Evolutionary conservation across 140 eudicot species (phyloP).

Genomic region (Erigeron philadelphicus): DNA sequence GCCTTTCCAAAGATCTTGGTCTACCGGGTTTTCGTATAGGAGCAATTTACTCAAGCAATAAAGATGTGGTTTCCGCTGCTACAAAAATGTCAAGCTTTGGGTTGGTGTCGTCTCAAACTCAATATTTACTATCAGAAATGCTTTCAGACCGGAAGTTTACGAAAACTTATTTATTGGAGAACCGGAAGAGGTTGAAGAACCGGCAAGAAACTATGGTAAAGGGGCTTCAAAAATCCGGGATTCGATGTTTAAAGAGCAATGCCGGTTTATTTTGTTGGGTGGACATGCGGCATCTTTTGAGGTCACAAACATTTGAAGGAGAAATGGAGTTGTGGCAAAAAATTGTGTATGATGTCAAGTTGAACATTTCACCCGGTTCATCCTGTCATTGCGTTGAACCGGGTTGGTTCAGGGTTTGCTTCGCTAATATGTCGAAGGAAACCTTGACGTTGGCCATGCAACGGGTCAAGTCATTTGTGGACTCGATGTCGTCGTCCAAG

Average conservation of each 20-base stretch:
- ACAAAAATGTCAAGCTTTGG: constrained; percentile 63
- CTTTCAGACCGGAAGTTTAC: constrained; percentile 45
- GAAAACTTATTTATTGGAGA: constrained; percentile 27
- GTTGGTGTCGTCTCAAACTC: constrained; percentile 53
- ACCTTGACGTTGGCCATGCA: constrained; percentile 32
- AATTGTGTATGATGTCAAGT: constrained; percentile 44
- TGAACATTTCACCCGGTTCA: constrained; percentile 58
- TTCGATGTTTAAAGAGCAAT: constrained; percentile 38
- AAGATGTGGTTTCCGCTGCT: constrained; percentile 35
- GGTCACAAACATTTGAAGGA: constrained; percentile 26
- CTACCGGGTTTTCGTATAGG: constrained; percentile 94
- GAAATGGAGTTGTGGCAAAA: constrained; percentile 51
- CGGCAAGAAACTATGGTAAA: constrained; percentile 33
- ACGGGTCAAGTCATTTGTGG: constrained; percentile 38
- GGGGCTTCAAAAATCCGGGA: constrained; percentile 46
- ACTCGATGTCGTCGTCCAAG: constrained; percentile 43
- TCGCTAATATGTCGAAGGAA: constrained; percentile 39
- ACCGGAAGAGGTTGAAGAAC: constrained; percentile 34
- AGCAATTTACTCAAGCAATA: constrained; percentile 49
- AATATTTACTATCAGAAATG: constrained; percentile 40
- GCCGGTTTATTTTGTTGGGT: constrained; percentile 28
- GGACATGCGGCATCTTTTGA: constrained; percentile 17
- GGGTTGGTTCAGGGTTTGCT: constrained; percentile 62
- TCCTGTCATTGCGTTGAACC: constrained; percentile 60
- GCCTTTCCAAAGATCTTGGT: constrained; percentile 89